A percentile compares a stretch with the other conserved stretches of the same genome.
phyloP scores from a whole-genome alignment of 345 rosid species.

The Dimocarpus longan region DNA sequence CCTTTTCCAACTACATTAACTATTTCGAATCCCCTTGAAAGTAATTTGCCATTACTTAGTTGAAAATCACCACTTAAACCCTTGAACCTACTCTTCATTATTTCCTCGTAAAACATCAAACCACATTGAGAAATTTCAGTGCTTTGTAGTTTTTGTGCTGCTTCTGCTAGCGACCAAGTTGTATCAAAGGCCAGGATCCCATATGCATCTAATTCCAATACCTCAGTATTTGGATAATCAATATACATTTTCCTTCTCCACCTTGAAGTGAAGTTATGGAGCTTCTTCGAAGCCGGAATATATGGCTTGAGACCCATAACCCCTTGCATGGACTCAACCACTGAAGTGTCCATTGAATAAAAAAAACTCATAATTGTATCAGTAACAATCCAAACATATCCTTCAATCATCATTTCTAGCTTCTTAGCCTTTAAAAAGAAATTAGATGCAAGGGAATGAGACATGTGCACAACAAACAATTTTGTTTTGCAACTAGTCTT shows the following conservation, averaged over 20 bases:
- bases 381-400: slow-evolving; percentile 46
- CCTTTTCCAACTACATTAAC: slow-evolving; percentile 34
- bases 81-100: not conserved
- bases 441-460: slow-evolving; percentile 22
- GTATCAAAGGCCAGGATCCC: slow-evolving; percentile 44
- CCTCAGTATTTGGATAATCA: slow-evolving; percentile 11
- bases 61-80: not conserved
- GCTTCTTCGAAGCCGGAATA: slow-evolving; percentile 35
- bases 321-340: slow-evolving; percentile 38
- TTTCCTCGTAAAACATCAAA: not conserved
- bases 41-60: slow-evolving; percentile 6
- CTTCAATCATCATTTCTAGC: slow-evolving; percentile 30
- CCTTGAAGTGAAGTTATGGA: slow-evolving; percentile 30
- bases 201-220: slow-evolving; percentile 22
- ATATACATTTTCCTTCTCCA: slow-evolving; percentile 22
- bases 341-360: not conserved
- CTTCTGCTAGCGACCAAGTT: slow-evolving; percentile 29
- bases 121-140: not conserved
- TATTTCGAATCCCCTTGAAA: slow-evolving; percentile 33
- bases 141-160: slow-evolving; percentile 20
- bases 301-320: slow-evolving; percentile 41
- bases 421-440: slow-evolving; percentile 22
- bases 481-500: slow-evolving; percentile 5
- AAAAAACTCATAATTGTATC: slow-evolving; percentile 15
- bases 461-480: slow-evolving; percentile 29